phyloP scores from a whole-genome alignment of 164 flowering plant genomes.

The Euptelea pleiosperma region DNA sequence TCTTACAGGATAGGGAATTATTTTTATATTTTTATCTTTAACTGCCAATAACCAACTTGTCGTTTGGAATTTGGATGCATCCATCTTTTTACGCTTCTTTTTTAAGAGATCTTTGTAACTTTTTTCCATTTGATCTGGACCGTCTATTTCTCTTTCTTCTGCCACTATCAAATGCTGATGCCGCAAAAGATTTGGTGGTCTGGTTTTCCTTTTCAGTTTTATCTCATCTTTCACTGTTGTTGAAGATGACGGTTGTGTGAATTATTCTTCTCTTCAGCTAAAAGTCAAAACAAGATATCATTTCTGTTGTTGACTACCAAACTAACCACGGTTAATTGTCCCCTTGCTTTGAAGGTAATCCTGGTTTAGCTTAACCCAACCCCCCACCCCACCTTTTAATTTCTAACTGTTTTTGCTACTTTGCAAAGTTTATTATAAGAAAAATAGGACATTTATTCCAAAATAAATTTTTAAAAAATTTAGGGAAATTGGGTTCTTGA shows the following conservation, averaged over 20 bases:
- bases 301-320: constrained; percentile 10
- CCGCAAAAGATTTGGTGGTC: constrained; percentile 17
- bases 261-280: constrained; percentile 16
- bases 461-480: too few relatives aligned
- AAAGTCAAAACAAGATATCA: constrained; percentile 13
- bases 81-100: constrained; percentile 7
- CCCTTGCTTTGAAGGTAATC: background rate
- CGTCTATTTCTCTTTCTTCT: constrained; percentile 1
- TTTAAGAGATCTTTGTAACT: too few relatives aligned
- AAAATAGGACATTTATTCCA: too few relatives aligned
- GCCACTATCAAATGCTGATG: constrained; percentile 1
- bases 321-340: background rate
- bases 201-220: constrained; percentile 7
- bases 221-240: constrained; percentile 9
- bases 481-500: too few relatives aligned
- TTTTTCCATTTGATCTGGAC: background rate
- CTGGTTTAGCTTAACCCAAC: background rate
- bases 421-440: too few relatives aligned
- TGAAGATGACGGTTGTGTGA: background rate
- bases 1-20: background rate
- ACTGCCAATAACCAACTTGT: constrained; percentile 33
- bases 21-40: background rate
- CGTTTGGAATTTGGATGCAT: constrained; percentile 18
- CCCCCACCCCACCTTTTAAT: background rate
- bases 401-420: background rate